Evolutionary conservation across 768 basidiomycete species (phyloP).

Genomic region (Ramaria sp.): DNA sequence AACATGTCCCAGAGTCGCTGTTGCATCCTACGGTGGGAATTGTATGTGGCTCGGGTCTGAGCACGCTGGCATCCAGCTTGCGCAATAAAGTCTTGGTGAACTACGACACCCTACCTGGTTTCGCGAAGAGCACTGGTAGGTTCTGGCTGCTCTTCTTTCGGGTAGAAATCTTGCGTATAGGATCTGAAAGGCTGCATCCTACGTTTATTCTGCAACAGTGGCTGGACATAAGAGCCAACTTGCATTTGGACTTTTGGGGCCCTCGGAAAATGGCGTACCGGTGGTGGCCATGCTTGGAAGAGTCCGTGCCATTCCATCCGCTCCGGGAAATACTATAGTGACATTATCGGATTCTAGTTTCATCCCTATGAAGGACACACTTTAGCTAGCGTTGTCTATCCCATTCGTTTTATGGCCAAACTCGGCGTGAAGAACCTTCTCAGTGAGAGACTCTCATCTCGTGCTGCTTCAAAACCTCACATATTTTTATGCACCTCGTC

Average conservation of each 20-base stretch:
- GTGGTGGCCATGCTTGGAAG: conserved; percentile 87
- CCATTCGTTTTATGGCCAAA: conserved; percentile 67
- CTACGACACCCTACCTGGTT: conserved; percentile 62
- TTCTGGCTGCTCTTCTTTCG: neutral
- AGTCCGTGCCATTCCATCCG: conserved; percentile 27
- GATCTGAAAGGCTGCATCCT: neutral
- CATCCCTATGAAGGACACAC: conserved; percentile 80
- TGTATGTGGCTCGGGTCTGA: conserved; percentile 79
- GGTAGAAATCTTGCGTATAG: neutral
- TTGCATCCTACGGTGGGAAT: conserved; percentile 63
- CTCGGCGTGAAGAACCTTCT: conserved; percentile 69
- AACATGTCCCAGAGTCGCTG: conserved; percentile 22
- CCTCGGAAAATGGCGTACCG: conserved; percentile 44
- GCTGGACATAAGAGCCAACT: conserved; percentile 71
- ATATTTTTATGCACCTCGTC: neutral
- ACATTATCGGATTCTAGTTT: conserved; percentile 35
- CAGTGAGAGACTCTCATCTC: conserved; percentile 34
- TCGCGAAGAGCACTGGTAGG: conserved; percentile 67
- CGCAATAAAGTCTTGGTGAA: conserved; percentile 47
- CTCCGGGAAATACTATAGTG: neutral
- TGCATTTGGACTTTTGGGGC: conserved; percentile 70
- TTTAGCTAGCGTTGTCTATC: conserved; percentile 59
- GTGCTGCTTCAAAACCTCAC: neutral
- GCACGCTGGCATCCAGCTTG: conserved; percentile 56
- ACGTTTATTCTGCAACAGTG: conserved; percentile 30